Evolutionary conservation across 495 filamentous ascomycete genomes (phyloP).

Genomic region (Neurospora tetrasperma): DNA sequence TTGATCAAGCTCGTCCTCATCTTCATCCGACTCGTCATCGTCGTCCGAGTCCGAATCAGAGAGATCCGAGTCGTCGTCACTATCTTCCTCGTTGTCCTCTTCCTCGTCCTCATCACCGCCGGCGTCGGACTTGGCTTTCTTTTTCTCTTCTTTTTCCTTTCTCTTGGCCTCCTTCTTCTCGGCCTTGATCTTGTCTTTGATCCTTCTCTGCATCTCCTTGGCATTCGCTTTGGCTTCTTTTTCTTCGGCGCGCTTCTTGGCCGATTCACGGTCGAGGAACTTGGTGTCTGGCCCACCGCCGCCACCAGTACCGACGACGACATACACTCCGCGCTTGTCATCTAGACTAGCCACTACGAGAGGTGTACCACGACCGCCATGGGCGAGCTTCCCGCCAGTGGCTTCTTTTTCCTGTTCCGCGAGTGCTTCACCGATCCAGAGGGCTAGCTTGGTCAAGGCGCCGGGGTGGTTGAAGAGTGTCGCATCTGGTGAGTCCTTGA

Average conservation of each 20-base stretch:
- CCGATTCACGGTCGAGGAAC: constrained; percentile 49
- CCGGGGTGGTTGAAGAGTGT: constrained; percentile 81
- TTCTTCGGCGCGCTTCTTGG: constrained; percentile 48
- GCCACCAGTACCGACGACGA: constrained; percentile 80
- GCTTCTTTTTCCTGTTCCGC: constrained; percentile 74
- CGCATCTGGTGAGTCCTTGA: constrained; percentile 90
- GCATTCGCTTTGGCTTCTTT: constrained; percentile 51
- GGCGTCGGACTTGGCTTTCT: constrained; percentile 51
- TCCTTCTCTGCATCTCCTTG: constrained; percentile 47
- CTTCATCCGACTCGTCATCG: constrained; percentile 51
- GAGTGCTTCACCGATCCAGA: constrained; percentile 92
- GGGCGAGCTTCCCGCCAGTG: constrained; percentile 49
- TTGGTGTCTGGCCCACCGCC: constrained; percentile 57
- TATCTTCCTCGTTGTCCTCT: constrained; percentile 13
- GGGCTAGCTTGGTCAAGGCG: constrained; percentile 80
- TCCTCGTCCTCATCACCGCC: constrained; percentile 44
- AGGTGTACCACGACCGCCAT: constrained; percentile 64
- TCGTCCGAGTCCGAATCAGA: constrained; percentile 34
- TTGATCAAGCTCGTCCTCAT: constrained; percentile 50
- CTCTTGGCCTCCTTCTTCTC: constrained; percentile 45
- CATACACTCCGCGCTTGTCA: constrained; percentile 77
- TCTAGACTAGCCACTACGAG: constrained; percentile 85
- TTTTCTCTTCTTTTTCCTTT: constrained; percentile 43
- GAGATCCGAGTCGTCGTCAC: constrained; percentile 10
- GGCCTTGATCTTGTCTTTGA: constrained; percentile 51